A percentile compares a stretch with the other conserved stretches of the same genome.
These are phyloP conservation scores for Aspergillus incahuasiensis DNA, from an alignment of 495 filamentous ascomycete genomes.

Conservation along the genomic window DNA sequence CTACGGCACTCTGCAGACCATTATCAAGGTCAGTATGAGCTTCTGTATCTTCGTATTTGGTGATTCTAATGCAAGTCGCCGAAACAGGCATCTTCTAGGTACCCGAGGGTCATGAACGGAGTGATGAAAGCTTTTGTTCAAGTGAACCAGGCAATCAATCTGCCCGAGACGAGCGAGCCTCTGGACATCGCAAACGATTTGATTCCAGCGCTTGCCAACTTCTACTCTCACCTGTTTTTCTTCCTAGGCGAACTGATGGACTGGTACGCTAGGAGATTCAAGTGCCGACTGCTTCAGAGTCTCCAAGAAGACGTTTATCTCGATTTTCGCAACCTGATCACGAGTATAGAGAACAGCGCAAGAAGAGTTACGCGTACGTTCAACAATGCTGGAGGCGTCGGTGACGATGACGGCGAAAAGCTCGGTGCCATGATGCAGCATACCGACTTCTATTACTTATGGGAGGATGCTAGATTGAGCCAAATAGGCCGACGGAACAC, in stretches of 20 bases:
- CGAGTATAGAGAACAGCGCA: conserved; percentile 30
- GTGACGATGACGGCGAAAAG: conserved; percentile 15
- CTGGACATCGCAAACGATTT: conserved; percentile 20
- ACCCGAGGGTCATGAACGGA: conserved; percentile 42
- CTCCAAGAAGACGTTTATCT: conserved; percentile 43
- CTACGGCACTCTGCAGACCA: conserved; percentile 41
- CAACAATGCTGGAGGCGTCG: conserved; percentile 25
- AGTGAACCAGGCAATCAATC: conserved; percentile 37
- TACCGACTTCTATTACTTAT: conserved; percentile 23
- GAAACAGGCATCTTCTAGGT: conserved; percentile 40
- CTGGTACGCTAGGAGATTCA: conserved; percentile 41
- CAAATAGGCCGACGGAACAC: conserved; percentile 36
- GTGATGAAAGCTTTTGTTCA: conserved; percentile 38
- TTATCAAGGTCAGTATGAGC: conserved; percentile 36
- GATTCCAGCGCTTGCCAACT: conserved; percentile 28
- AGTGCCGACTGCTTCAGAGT: conserved; percentile 40
- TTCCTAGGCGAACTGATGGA: conserved; percentile 46
- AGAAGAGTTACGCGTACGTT: conserved; percentile 18
- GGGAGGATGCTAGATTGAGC: conserved; percentile 35
- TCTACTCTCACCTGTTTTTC: conserved; percentile 45
- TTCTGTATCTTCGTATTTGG: not conserved
- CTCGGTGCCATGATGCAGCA: conserved; percentile 14
- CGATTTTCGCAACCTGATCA: conserved; percentile 40
- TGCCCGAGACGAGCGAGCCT: conserved; percentile 17
- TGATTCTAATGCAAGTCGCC: not conserved